Evolutionary conservation across 129 eudicot species (phyloP), one percentile per base, ranked within the genome.

Genomic region (Arctium minus): DNA sequence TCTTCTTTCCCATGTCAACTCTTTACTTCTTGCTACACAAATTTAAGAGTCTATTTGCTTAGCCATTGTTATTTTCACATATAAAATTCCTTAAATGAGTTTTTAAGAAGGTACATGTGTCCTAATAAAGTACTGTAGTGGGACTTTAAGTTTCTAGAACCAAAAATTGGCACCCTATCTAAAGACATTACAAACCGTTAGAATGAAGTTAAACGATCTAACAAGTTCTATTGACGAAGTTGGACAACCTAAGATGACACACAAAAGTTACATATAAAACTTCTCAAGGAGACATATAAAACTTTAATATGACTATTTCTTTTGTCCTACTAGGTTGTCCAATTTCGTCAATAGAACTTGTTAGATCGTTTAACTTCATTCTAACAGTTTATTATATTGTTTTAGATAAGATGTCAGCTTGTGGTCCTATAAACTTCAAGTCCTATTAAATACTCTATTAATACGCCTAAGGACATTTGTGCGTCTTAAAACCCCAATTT

Each of bases 1-100:
- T 67, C 93, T 85, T 80, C 86, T 87, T 18, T 87, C 89, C 93
- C 93, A 89, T 40, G 91, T 87, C 79, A 88, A 37, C 32, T 85
- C 78, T 44, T 11, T 74, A 81, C 83, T 81, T 85, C 50, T 70
- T 12, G 50, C 91, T 85, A 75, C 72, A 82, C 29, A 33, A 62
- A 29, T 11, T 68, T 7, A 60, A 60, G 2, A n/a, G 68, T 60
- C 68, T 17, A 60, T 60, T 60, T 60, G 68, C 68, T 60, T 60
- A 60, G 68, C 68, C 8, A 60, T 60, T 60, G 9, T 60, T 15
- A 6, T 15, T 13, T 53, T 53, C 27, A 53, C 8, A 0, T 53
- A 53, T 15, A 15, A 53, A 53, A 53, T 53, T 15, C 65, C 15
- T 15, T 53, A 53, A 53, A 60, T 17, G 29, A 60, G 65, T 17